phyloP scores from a whole-genome alignment of 768 basidiomycete genomes.

The Mycena maculata region DNA sequence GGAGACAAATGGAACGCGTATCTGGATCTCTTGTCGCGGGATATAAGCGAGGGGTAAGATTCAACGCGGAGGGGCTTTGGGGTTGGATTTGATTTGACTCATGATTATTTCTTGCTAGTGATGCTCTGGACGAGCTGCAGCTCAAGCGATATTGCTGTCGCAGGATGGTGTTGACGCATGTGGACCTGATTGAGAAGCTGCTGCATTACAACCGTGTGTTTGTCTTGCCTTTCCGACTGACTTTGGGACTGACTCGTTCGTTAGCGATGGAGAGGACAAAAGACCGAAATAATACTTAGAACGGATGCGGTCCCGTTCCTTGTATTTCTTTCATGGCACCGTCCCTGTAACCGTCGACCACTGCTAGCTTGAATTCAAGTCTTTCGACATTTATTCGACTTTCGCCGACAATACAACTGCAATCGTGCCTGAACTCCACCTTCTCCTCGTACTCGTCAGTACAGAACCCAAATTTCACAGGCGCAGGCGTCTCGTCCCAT shows the following conservation, averaged over 20 bases:
- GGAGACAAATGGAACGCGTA: constrained; percentile 97
- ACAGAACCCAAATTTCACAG: too few relatives aligned
- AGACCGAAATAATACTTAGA: constrained; percentile 27
- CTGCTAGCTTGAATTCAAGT: background rate
- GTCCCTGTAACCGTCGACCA: background rate
- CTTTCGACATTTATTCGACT: background rate
- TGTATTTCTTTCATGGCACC: constrained; percentile 21
- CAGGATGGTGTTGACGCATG: constrained; percentile 97
- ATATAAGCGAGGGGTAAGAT: constrained; percentile 88
- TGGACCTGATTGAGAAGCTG: constrained; percentile 97
- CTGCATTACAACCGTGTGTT: constrained; percentile 93
- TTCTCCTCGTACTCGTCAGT: too few relatives aligned
- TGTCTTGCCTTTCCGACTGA: background rate
- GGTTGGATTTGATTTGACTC: background rate
- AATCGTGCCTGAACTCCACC: background rate
- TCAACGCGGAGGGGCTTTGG: background rate
- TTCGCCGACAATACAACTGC: too few relatives aligned
- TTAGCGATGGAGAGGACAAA: constrained; percentile 38
- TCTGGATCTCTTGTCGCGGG: constrained; percentile 81
- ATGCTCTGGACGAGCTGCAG: constrained; percentile 89
- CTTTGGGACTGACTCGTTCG: background rate
- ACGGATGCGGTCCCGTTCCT: background rate
- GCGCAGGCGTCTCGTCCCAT: too few relatives aligned
- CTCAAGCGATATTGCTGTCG: constrained; percentile 96
- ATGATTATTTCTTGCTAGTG: constrained; percentile 58